Evolutionary conservation across 1,139 yeast genomes (phyloP), one percentile per base, ranked within the genome.

Genomic region (Sugiyamaella pinicola): DNA sequence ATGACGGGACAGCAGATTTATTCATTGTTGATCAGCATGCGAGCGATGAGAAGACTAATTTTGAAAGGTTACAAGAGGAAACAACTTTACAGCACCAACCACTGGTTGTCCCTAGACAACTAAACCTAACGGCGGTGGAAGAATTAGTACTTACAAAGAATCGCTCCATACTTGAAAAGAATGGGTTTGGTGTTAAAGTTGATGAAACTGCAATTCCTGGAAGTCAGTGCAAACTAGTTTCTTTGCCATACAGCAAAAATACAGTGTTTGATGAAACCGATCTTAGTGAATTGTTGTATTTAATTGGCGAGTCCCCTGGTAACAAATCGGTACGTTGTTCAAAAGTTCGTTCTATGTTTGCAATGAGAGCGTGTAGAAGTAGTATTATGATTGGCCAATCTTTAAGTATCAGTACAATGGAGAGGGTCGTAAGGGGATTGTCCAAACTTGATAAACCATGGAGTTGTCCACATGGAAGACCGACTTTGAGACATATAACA

Each of bases 381-480:
- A 88, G 96, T 60, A 88, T 91, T 24, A 95, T 93, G 99, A 83
- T 93, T 49, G 99, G 99, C 0, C 85, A 81, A 58, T 79, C 85
- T 1, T 72, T 93, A 47, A 77, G 75, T 4, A 62, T 55, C 21
- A 71, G 68, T 8, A 78, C 81, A 6, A 95, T 95, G 99, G 66
- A 69, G 1, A 71, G 67, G 43, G 82, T 93, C 1, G 91, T 93
- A 2, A 67, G 72, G 28, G 80, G 90, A 62, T 72, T 95, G 53
- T 82, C 95, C 18, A 72, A 69, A 0, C 73, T 95, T 35, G 93
- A 90, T 58, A 88, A 88, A 64, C 99, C 99, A 0, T 95, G 99
- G 99, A 93, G 91, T 65, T 93, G 99, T 69, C 99, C 99, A 0
- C 99, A 93, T 70, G 99, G 99, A 0, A 74, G 99, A 57, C 99